These are phyloP conservation scores for Cytospora paraplurivora DNA, from an alignment of 2,329 filamentous ascomycete genomes.

Conservation along the genomic window DNA sequence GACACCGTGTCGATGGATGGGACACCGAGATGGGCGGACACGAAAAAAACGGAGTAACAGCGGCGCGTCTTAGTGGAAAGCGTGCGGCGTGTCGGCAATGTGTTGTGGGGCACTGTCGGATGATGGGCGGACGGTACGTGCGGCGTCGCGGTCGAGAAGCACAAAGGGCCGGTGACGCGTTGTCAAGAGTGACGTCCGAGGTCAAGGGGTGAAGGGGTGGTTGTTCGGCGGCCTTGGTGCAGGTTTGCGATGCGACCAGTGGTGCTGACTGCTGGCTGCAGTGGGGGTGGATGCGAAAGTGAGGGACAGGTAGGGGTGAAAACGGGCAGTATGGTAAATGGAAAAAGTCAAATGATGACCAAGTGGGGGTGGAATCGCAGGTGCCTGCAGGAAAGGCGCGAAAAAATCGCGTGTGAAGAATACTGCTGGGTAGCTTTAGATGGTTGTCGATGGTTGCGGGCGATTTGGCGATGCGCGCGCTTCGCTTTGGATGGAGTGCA, in stretches of 20 bases:
- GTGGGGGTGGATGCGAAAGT: conserved; percentile 22
- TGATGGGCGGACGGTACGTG: conserved; percentile 6
- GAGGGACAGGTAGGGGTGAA: conserved; percentile 12
- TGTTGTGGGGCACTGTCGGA: conserved; percentile 10
- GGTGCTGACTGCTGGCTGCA: conserved; percentile 23
- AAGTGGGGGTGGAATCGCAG: conserved; percentile 45
- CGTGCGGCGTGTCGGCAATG: conserved; percentile 17
- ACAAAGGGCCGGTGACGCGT: conserved; percentile 7
- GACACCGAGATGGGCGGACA: conserved; percentile 19
- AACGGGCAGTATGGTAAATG: conserved; percentile 22
- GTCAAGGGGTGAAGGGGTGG: conserved; percentile 15
- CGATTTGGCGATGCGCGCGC: conserved; percentile 61
- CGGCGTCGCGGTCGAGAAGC: conserved; percentile 11
- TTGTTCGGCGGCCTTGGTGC: conserved; percentile 6
- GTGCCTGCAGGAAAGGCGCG: conserved; percentile 47
- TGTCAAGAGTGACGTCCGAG: background rate
- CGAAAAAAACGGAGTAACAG: conserved; percentile 10
- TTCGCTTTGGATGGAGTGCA: conserved; percentile 46
- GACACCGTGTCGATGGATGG: conserved; percentile 9
- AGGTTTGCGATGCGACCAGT: conserved; percentile 23
- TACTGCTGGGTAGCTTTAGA: conserved; percentile 55
- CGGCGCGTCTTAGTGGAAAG: conserved; percentile 25
- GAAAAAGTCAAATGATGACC: conserved; percentile 43
- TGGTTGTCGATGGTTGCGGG: conserved; percentile 61
- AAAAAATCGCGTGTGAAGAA: conserved; percentile 58